These are phyloP conservation scores for Berberis thunbergii DNA, from an alignment of 164 flowering plant species.

Conservation along the genomic window DNA sequence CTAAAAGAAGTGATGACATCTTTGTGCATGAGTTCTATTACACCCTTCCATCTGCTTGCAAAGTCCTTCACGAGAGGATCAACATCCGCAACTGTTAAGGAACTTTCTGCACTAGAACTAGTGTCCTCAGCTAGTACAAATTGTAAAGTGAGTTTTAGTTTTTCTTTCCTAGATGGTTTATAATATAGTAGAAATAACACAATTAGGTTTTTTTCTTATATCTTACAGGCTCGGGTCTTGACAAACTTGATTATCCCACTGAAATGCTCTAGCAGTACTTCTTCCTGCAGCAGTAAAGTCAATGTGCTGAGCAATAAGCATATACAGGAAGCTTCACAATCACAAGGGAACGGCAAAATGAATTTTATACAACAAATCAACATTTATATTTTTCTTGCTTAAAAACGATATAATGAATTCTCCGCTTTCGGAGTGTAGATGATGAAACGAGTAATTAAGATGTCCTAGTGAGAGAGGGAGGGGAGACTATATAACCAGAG, in stretches of 20 bases:
- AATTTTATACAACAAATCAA: neutral
- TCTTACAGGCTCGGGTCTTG: slow-evolving; percentile 81
- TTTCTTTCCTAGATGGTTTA: neutral
- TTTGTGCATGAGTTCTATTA: slow-evolving; percentile 95
- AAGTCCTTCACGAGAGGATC: slow-evolving; percentile 96
- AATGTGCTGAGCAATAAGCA: neutral
- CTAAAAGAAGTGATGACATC: slow-evolving; percentile 97
- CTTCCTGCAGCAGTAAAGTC: slow-evolving; percentile 57
- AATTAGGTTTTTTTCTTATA: neutral
- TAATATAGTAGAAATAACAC: neutral
- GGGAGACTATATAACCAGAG: too few relatives aligned
- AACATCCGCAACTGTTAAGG: slow-evolving; percentile 64
- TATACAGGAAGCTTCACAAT: neutral
- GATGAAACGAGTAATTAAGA: too few relatives aligned
- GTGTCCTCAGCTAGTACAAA: slow-evolving; percentile 70
- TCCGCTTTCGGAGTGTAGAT: too few relatives aligned
- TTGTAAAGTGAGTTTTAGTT: neutral
- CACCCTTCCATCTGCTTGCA: slow-evolving; percentile 85
- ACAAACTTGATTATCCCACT: slow-evolving; percentile 77
- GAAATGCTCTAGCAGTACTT: slow-evolving; percentile 84
- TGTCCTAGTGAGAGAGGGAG: too few relatives aligned
- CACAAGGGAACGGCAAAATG: too few relatives aligned
- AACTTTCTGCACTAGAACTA: slow-evolving; percentile 46
- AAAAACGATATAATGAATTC: too few relatives aligned
- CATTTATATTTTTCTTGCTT: neutral